Conservation (phyloP, 176 grass and related monocot genomes). For the Raddia guianensis region DNA sequence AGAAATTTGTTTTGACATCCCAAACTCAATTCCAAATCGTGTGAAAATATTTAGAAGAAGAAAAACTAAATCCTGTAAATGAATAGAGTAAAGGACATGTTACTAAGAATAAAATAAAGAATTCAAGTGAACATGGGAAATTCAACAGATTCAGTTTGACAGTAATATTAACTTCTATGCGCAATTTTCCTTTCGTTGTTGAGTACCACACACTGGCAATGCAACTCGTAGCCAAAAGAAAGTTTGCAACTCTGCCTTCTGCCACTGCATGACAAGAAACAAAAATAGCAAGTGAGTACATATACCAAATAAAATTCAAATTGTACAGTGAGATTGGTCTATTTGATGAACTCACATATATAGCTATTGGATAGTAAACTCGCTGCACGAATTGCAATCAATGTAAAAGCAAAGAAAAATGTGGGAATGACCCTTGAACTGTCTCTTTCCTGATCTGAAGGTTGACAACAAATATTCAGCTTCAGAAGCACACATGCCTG, state of each 20-base stretch:
- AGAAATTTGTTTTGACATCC: conserved; percentile 81
- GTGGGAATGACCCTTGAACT: conserved; percentile 42
- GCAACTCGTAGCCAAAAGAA: conserved; percentile 84
- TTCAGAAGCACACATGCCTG: conserved; percentile 56
- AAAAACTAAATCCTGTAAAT: conserved; percentile 69
- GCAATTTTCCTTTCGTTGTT: conserved; percentile 47
- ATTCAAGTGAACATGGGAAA: background rate
- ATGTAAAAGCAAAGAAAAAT: conserved; percentile 59
- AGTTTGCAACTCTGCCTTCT: conserved; percentile 91
- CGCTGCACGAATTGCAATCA: conserved; percentile 72
- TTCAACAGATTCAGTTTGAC: conserved; percentile 16
- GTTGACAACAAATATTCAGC: conserved; percentile 28
- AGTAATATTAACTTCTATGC: conserved; percentile 64
- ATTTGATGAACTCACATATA: conserved; percentile 81
- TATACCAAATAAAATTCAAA: conserved; percentile 23
- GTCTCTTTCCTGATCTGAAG: conserved; percentile 29
- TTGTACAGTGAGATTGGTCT: conserved; percentile 23
- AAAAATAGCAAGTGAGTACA: conserved; percentile 22
- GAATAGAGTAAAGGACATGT: conserved; percentile 20
- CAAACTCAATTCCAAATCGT: conserved; percentile 74
- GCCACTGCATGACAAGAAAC: conserved; percentile 63
- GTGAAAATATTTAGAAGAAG: conserved; percentile 73
- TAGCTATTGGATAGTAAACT: conserved; percentile 99
- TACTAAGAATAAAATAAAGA: conserved; percentile 15
- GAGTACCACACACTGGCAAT: conserved; percentile 60